A percentile compares a stretch with the other conserved stretches of the same genome.
Conservation (phyloP, 1,139 yeast genomes). For the Saccharomyces hybrid region DNA sequence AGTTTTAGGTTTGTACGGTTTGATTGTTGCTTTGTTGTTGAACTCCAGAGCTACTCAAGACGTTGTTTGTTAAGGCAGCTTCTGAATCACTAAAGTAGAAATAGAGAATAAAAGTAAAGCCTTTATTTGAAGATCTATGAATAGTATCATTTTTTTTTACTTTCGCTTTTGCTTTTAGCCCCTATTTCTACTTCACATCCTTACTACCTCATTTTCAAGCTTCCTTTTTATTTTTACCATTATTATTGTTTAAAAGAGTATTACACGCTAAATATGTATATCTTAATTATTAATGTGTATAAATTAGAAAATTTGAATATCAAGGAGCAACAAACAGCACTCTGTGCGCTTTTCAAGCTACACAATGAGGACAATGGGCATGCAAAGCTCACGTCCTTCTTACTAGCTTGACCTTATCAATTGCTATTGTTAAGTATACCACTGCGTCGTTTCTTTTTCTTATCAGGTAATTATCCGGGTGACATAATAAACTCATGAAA, state of each 20-base stretch:
- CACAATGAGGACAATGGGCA: neutral
- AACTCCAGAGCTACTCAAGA: constrained; percentile 96
- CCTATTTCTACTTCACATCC: neutral
- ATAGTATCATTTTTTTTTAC: neutral
- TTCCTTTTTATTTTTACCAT: neutral
- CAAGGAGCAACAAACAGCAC: neutral
- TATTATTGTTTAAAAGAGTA: neutral
- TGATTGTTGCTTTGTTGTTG: constrained; percentile 92
- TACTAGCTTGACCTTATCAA: neutral
- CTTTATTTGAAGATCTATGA: neutral
- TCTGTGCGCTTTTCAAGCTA: neutral
- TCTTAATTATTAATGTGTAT: neutral
- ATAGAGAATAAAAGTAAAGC: neutral
- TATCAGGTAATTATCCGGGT: neutral
- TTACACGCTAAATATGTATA: constrained; percentile 1
- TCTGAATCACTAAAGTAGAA: neutral
- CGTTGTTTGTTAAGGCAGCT: constrained; percentile 54
- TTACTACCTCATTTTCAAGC: neutral
- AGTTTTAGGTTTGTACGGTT: constrained; percentile 94
- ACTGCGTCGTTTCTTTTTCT: neutral
- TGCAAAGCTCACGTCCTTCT: neutral
- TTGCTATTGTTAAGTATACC: neutral
- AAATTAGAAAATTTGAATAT: neutral
- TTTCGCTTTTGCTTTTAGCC: neutral
- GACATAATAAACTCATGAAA: neutral